These are phyloP conservation scores for Naganishia antarctica DNA, from an alignment of 768 basidiomycete species.

Conservation along the genomic window DNA sequence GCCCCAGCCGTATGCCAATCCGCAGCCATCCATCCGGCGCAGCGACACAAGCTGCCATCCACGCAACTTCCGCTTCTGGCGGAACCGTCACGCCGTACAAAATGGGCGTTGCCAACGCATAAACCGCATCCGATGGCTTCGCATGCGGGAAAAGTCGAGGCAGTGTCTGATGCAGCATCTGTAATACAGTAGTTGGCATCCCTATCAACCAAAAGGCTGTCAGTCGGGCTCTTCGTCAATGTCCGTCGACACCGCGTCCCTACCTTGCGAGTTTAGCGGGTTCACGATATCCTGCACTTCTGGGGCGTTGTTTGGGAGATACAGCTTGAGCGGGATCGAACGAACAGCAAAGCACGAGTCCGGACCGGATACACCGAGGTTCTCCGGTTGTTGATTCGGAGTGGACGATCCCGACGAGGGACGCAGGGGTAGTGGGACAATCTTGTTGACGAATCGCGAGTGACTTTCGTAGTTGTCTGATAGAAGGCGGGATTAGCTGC, in stretches of 20 bases:
- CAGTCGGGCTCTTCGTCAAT: too few relatives aligned
- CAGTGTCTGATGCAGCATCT: slow-evolving; percentile 66
- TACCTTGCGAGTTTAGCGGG: slow-evolving; percentile 52
- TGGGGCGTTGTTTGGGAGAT: slow-evolving; percentile 76
- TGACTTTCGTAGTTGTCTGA: slow-evolving; percentile 93
- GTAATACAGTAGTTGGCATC: slow-evolving; percentile 63
- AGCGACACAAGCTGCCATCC: slow-evolving; percentile 85
- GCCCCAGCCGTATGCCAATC: slow-evolving; percentile 63
- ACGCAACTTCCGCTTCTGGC: slow-evolving; percentile 80
- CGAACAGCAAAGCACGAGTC: slow-evolving; percentile 84
- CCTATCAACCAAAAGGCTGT: too few relatives aligned
- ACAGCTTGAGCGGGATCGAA: slow-evolving; percentile 81
- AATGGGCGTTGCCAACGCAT: slow-evolving; percentile 65
- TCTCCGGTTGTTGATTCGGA: slow-evolving; percentile 50
- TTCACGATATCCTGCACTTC: slow-evolving; percentile 84
- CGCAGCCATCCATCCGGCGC: slow-evolving; percentile 96
- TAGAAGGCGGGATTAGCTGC: not conserved
- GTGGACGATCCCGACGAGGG: not conserved
- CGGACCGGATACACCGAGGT: slow-evolving; percentile 46
- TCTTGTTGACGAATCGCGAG: slow-evolving; percentile 87
- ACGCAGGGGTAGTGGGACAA: slow-evolving; percentile 66
- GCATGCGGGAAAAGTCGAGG: slow-evolving; percentile 69
- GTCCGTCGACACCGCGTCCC: too few relatives aligned
- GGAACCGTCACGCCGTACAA: slow-evolving; percentile 81
- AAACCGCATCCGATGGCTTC: slow-evolving; percentile 41